Base-by-base conservation (phyloP, 305 asterid species). In the Fraxinus sp. region DNA sequence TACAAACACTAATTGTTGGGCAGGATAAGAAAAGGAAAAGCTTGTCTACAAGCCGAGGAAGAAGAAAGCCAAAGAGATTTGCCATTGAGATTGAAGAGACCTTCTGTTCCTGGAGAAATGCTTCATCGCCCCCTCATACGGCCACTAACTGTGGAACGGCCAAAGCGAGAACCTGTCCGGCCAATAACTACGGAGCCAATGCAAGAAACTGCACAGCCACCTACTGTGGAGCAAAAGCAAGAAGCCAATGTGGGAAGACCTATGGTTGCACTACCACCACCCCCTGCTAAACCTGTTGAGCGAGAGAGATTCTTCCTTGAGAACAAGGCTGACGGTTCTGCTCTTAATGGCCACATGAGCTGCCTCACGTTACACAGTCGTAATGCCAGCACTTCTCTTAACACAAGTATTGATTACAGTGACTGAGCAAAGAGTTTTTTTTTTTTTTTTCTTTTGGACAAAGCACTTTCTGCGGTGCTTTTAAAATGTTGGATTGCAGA, bases 11-110 rank as follows among this genome's bases (percentile, higher is more conserved):
- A 28, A 46, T 57, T 77, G 57, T 77, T 57, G 81, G 81, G 66
- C 92, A 94, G 98, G 92, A 92, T 94, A 80, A 91, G 97, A 77
- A 96, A 96, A 89, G 99, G 99, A 84, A 96, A 96, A 88, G 99
- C 99, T 73, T 91, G 95, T 70, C 73, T 93, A 78, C 91, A 83
- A 70, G 92, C 94, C 18, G 95, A 92, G 83, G 97, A 93, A 9
- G 95, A 91, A 89, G 91, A 86, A 52, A 55, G 87, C 84, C 87
- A 52, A 10, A 86, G 74, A 66, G 92, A 91, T 49, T 89, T 91
- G 26, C 89, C 93, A 4, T 78, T 88, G 75, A 92, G 95, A 18
- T 86, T 93, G 85, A 87, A 84, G 79, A 94, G 95, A 71, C 90
- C 84, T 82, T 88, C 92, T 0, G 83, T 88, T 84, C 92, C 92